A percentile compares a stretch with the other conserved stretches of the same genome.
phyloP scores from a whole-genome alignment of 176 grass and related monocot genomes.

The Paspalum vaginatum region DNA sequence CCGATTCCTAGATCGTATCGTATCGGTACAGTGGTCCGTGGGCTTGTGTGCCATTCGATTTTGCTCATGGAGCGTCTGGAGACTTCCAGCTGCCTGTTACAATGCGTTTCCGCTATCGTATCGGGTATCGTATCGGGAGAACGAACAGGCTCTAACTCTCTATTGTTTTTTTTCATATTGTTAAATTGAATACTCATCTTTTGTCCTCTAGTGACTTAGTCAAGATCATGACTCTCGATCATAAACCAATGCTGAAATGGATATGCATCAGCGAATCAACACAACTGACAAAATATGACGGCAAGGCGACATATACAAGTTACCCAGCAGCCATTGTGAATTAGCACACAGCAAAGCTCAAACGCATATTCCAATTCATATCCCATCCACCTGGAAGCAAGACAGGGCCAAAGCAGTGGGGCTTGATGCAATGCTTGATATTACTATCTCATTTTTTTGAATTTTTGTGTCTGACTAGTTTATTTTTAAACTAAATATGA shows the following conservation, averaged over 20 bases:
- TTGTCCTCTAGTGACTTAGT: neutral
- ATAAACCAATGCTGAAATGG: neutral
- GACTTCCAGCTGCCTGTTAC: too few species aligned
- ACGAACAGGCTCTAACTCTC: too few species aligned
- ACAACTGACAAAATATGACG: slow-evolving; percentile 6
- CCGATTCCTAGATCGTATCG: too few species aligned
- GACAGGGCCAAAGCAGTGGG: neutral
- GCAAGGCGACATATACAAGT: slow-evolving; percentile 28
- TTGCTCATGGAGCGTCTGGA: too few species aligned
- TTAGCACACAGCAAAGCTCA: neutral
- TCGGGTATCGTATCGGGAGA: too few species aligned
- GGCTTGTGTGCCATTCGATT: too few species aligned
- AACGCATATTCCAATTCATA: neutral
- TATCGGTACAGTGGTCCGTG: too few species aligned
- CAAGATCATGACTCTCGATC: slow-evolving; percentile 22
- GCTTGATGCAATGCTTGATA: slow-evolving; percentile 7
- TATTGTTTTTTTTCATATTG: neutral
- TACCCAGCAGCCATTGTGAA: neutral
- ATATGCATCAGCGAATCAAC: neutral
- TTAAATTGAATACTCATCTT: neutral
- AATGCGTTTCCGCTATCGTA: too few species aligned
- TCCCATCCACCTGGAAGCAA: neutral
- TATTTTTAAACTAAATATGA: too few species aligned
- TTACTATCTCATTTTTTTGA: too few species aligned
- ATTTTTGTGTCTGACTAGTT: too few species aligned